phyloP scores from a whole-genome alignment of 805 yeast genomes.

The Lipomyces yamanashiensis region DNA sequence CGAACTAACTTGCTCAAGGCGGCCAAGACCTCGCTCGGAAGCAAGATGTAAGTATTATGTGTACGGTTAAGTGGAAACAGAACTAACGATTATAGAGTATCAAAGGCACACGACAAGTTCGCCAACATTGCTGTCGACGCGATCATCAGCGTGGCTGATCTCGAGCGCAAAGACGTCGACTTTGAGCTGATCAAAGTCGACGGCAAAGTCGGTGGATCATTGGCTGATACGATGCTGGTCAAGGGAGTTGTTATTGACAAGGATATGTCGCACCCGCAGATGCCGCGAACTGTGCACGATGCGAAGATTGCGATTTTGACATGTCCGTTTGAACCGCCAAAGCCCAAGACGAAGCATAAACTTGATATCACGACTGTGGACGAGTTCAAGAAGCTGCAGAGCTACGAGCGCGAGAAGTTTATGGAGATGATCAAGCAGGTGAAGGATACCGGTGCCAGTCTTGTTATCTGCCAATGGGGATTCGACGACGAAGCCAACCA shows the following conservation, averaged over 20 bases:
- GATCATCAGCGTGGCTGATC: slow-evolving; percentile 87
- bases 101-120: slow-evolving; percentile 89
- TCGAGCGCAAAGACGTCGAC: slow-evolving; percentile 91
- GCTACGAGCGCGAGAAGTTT: slow-evolving; percentile 89
- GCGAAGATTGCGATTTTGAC: slow-evolving; percentile 93
- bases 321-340: slow-evolving; percentile 99
- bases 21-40: slow-evolving; percentile 92
- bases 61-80: neutral
- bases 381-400: slow-evolving; percentile 88
- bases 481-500: slow-evolving; percentile 99
- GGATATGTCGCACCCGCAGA: slow-evolving; percentile 97
- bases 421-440: slow-evolving; percentile 86
- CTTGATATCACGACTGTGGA: slow-evolving; percentile 91
- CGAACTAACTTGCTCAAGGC: slow-evolving; percentile 71
- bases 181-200: slow-evolving; percentile 94
- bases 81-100: slow-evolving; percentile 52
- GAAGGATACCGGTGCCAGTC: slow-evolving; percentile 89
- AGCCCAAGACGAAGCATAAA: slow-evolving; percentile 98
- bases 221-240: slow-evolving; percentile 82
- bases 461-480: slow-evolving; percentile 99
- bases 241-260: slow-evolving; percentile 93
- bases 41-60: slow-evolving; percentile 61
- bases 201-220: slow-evolving; percentile 93
- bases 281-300: slow-evolving; percentile 80
- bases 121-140: slow-evolving; percentile 98